Evolutionary conservation across 2,329 filamentous ascomycete species (phyloP).

Genomic region (Neocatenulostroma microsporum): DNA sequence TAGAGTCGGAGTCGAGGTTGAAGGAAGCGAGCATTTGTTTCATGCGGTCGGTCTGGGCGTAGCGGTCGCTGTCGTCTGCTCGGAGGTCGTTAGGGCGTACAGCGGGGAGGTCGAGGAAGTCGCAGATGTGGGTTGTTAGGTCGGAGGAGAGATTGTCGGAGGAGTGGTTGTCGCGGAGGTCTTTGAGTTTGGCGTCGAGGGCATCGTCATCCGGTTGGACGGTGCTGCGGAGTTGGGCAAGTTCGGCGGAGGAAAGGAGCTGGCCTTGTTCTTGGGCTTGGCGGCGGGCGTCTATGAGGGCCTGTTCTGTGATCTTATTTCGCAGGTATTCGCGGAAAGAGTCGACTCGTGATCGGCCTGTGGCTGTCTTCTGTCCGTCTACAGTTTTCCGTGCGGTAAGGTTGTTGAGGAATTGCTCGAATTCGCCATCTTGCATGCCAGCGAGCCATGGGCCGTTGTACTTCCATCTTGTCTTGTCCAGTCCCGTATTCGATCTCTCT

Average conservation of each 20-base stretch:
- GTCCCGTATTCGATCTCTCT: not conserved
- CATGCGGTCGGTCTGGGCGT: conserved; percentile 32
- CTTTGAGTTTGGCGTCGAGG: conserved; percentile 22
- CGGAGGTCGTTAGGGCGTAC: conserved; percentile 20
- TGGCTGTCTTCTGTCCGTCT: conserved; percentile 28
- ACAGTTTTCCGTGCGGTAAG: conserved; percentile 2
- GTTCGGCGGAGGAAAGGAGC: conserved; percentile 5
- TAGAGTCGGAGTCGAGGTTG: conserved; percentile 4
- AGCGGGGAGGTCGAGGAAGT: conserved; percentile 51
- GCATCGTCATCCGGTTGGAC: conserved; percentile 19
- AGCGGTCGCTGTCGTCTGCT: conserved; percentile 10
- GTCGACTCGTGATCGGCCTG: conserved; percentile 17
- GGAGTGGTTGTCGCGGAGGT: conserved; percentile 42
- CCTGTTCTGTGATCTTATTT: conserved; percentile 15
- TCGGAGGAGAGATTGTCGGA: conserved; percentile 40
- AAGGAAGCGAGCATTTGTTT: too few relatives aligned
- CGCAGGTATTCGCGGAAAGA: conserved; percentile 27
- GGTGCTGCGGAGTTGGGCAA: conserved; percentile 1
- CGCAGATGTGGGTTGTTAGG: conserved; percentile 46
- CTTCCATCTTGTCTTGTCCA: conserved; percentile 43
- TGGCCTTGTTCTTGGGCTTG: conserved; percentile 17
- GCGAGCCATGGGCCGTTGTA: conserved; percentile 53
- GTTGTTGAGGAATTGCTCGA: conserved; percentile 44
- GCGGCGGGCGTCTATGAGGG: conserved; percentile 5
- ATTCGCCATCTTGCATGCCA: conserved; percentile 49